Conservation (phyloP, 176 grass and related monocot genomes). For the Ensete glaucum region DNA sequence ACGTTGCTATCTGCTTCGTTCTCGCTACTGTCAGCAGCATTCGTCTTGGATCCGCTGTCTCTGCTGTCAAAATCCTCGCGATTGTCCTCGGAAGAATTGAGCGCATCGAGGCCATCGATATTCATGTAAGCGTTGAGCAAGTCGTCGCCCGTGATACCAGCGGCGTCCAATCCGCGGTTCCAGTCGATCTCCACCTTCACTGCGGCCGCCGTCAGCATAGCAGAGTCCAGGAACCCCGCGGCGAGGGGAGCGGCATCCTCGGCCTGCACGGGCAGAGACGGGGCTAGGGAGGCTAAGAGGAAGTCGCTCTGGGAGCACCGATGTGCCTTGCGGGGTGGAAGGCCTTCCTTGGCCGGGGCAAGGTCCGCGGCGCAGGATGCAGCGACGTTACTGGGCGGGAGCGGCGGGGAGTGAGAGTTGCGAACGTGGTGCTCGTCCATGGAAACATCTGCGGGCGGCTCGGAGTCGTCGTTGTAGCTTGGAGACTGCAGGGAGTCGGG, state of each 20-base stretch:
- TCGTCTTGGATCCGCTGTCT: conserved; percentile 62
- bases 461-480: neutral
- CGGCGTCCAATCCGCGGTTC: conserved; percentile 25
- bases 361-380: neutral
- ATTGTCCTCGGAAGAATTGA: conserved; percentile 67
- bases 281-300: conserved; percentile 39
- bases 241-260: neutral
- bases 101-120: conserved; percentile 68
- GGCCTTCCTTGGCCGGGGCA: neutral
- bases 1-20: conserved; percentile 77
- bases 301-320: conserved; percentile 81
- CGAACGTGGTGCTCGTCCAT: conserved; percentile 34
- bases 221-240: neutral
- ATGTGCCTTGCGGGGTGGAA: conserved; percentile 54
- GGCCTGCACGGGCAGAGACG: neutral
- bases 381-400: neutral
- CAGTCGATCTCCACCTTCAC: conserved; percentile 36
- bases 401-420: neutral
- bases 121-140: conserved; percentile 80
- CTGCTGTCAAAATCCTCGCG: conserved; percentile 62
- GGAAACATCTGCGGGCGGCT: neutral
- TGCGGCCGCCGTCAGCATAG: conserved; percentile 22
- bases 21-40: conserved; percentile 80
- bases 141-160: conserved; percentile 30
- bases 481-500: conserved; percentile 1